phyloP scores from a whole-genome alignment of 129 eudicot species.

The Pittosporum tobira region DNA sequence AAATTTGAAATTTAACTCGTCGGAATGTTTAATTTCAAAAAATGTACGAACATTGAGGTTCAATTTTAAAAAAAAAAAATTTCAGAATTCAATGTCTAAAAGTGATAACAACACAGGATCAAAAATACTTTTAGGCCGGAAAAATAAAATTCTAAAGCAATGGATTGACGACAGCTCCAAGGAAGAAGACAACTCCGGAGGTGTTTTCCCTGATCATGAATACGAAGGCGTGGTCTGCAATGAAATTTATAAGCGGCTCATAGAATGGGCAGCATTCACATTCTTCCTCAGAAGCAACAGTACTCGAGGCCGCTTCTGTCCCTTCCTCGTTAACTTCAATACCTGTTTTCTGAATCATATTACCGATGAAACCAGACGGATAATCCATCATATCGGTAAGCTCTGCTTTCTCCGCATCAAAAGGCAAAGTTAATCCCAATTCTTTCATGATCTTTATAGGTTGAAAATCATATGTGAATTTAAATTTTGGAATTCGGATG shows the following conservation, averaged over 20 bases:
- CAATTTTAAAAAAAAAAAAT: too few relatives aligned
- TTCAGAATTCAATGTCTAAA: too few relatives aligned
- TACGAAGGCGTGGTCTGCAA: conserved; percentile 16
- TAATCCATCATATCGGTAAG: conserved; percentile 9
- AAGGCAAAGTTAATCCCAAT: not conserved
- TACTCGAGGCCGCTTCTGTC: too few relatives aligned
- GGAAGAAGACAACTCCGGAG: conserved; percentile 2
- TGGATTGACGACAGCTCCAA: conserved; percentile 13
- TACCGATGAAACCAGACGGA: too few relatives aligned
- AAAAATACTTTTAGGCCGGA: too few relatives aligned
- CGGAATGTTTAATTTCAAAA: too few relatives aligned
- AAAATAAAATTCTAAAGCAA: too few relatives aligned
- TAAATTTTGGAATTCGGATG: not conserved
- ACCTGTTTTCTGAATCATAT: conserved; percentile 4
- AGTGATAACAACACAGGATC: too few relatives aligned
- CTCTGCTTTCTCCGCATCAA: not conserved
- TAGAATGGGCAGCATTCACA: too few relatives aligned
- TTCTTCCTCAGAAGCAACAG: conserved; percentile 8
- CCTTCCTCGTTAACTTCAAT: too few relatives aligned
- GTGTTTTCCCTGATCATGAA: conserved; percentile 13
- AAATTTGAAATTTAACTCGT: too few relatives aligned
- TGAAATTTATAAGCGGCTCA: not conserved
- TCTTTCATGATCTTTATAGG: not conserved
- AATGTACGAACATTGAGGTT: too few relatives aligned
- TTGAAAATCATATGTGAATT: not conserved